phyloP scores from a whole-genome alignment of 345 rosid genomes.

The Mangifera indica region DNA sequence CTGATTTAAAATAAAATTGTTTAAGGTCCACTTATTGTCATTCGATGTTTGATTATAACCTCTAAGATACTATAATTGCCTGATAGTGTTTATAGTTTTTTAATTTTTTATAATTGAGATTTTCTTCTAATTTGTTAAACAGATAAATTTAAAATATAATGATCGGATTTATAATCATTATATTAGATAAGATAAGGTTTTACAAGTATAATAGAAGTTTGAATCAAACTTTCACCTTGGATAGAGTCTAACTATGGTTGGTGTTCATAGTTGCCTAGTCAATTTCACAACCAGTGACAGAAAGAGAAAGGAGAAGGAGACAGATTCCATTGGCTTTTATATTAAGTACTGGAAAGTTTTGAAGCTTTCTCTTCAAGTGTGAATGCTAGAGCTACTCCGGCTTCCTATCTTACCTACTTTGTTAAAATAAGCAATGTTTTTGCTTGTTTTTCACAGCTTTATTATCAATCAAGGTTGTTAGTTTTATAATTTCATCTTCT shows the following conservation, averaged over 20 bases:
- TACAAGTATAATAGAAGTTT: too few species aligned
- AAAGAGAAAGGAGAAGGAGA: neutral
- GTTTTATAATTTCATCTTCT: too few species aligned
- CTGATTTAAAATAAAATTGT: constrained; percentile 23
- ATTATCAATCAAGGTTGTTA: neutral
- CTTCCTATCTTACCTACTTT: neutral
- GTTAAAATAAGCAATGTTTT: neutral
- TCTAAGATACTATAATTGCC: neutral
- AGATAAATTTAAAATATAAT: too few species aligned
- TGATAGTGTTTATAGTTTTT: too few species aligned
- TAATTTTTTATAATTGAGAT: too few species aligned
- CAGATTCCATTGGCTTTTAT: neutral
- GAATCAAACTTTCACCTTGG: too few species aligned
- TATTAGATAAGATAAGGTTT: too few species aligned
- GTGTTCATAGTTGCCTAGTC: constrained; percentile 7
- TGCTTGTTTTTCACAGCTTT: neutral
- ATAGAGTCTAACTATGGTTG: too few species aligned
- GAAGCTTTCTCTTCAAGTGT: neutral
- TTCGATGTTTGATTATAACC: neutral
- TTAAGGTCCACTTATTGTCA: neutral
- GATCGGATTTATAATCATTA: too few species aligned
- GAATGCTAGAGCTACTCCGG: too few species aligned
- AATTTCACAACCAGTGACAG: constrained; percentile 6
- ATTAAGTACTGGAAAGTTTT: neutral
- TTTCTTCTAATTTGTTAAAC: too few species aligned